Evolutionary conservation across 176 grass and related monocot species (phyloP).

Genomic region (Carex myosuroides): DNA sequence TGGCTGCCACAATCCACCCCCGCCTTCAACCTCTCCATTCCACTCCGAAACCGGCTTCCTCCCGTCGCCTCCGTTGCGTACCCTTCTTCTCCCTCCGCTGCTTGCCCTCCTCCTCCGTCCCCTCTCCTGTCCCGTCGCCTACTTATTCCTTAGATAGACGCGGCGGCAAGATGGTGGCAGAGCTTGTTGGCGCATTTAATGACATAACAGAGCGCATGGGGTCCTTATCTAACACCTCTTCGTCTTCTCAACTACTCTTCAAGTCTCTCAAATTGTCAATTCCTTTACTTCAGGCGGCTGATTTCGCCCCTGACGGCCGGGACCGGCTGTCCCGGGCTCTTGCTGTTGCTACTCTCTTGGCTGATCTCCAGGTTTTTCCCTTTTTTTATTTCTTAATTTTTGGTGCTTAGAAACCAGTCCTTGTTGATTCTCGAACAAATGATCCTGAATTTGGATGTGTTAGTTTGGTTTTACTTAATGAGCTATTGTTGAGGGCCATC

Average conservation of each 20-base stretch:
- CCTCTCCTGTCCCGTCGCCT: conserved; percentile 13
- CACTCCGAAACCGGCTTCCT: neutral
- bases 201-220: conserved; percentile 74
- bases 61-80: neutral
- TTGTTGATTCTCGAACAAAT: neutral
- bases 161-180: conserved; percentile 76
- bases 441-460: neutral
- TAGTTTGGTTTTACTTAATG: neutral
- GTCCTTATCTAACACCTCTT: conserved; percentile 50
- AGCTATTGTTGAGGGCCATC: neutral
- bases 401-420: neutral
- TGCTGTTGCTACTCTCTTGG: conserved; percentile 54
- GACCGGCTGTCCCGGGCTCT: conserved; percentile 55
- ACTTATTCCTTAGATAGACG: conserved; percentile 25
- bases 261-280: conserved; percentile 70
- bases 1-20: neutral
- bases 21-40: conserved; percentile 5
- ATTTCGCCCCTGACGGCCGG: conserved; percentile 37
- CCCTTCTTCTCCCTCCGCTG: neutral
- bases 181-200: conserved; percentile 84
- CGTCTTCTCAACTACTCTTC: conserved; percentile 78
- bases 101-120: conserved; percentile 14
- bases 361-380: conserved; percentile 68
- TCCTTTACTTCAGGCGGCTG: conserved; percentile 50
- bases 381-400: neutral